A percentile compares a stretch with the other conserved stretches of the same genome.
Evolutionary conservation across 208 protist species (phyloP).

Genomic region (Phytomonas serpens): DNA sequence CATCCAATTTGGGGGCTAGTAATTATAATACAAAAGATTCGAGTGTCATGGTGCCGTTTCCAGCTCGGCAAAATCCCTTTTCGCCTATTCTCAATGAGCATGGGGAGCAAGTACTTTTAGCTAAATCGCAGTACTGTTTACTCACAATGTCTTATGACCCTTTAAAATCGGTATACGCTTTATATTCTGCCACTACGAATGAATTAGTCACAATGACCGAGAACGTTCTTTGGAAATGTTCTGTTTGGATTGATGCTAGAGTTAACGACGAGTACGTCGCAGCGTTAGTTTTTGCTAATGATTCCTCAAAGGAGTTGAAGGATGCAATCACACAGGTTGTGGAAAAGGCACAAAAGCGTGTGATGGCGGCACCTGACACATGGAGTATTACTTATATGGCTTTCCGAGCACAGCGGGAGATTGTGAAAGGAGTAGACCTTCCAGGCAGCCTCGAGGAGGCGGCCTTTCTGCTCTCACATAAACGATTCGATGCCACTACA

Average conservation of each 20-base stretch:
- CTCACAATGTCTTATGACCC: constrained; percentile 59
- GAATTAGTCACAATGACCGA: constrained; percentile 44
- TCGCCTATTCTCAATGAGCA: constrained; percentile 18
- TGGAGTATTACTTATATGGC: constrained; percentile 81
- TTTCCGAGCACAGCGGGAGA: constrained; percentile 74
- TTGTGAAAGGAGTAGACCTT: constrained; percentile 63
- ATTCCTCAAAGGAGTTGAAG: constrained; percentile 35
- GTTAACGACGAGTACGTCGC: constrained; percentile 82
- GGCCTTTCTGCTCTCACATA: constrained; percentile 50
- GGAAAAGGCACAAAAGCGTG: constrained; percentile 55
- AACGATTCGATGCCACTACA: constrained; percentile 31
- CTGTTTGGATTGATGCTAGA: constrained; percentile 78
- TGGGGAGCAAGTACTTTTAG: constrained; percentile 55
- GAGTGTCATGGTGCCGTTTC: constrained; percentile 16
- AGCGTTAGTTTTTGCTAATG: constrained; percentile 64
- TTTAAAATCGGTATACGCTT: constrained; percentile 25
- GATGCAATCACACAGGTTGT: constrained; percentile 26
- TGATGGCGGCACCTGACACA: constrained; percentile 61
- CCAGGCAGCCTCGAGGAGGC: constrained; percentile 76
- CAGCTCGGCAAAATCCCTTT: constrained; percentile 55
- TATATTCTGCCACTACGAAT: constrained; percentile 79
- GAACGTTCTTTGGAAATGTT: constrained; percentile 61
- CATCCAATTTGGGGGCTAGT: neutral
- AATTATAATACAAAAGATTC: neutral
- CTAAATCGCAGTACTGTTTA: constrained; percentile 76